Percentiles rank a stretch among this genome's conserved stretches.
These are phyloP conservation scores for Diplocarpon rosae DNA, from an alignment of 2,329 filamentous ascomycete species.

Conservation along the genomic window DNA sequence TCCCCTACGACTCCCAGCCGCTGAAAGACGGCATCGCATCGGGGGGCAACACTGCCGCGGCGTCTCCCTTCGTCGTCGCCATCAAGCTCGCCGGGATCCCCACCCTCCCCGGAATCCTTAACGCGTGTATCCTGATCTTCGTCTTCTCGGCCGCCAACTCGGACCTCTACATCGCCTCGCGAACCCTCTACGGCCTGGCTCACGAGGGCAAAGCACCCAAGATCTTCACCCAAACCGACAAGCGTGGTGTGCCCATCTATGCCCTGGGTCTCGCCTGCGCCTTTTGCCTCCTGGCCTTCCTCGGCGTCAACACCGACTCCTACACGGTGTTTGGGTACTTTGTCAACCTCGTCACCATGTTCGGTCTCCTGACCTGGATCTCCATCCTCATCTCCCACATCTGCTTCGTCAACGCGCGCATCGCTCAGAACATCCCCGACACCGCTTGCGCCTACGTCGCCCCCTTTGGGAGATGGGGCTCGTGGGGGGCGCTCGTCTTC, in stretches of 20 bases:
- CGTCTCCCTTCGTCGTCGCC: constrained; percentile 42
- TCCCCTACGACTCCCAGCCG: constrained; percentile 51
- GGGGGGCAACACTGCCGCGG: constrained; percentile 35
- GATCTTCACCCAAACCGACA: constrained; percentile 45
- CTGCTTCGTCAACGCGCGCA: constrained; percentile 51
- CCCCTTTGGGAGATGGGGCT: constrained; percentile 61
- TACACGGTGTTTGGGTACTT: constrained; percentile 60
- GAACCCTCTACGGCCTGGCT: constrained; percentile 59
- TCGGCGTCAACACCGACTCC: constrained; percentile 49
- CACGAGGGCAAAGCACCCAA: constrained; percentile 53
- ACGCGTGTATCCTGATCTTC: constrained; percentile 55
- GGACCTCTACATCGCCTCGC: constrained; percentile 53
- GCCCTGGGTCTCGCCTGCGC: constrained; percentile 34
- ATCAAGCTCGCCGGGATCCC: constrained; percentile 55
- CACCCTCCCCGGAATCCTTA: constrained; percentile 54
- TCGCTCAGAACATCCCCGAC: constrained; percentile 47
- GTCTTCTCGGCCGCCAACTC: constrained; percentile 52
- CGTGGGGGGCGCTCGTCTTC: constrained; percentile 55
- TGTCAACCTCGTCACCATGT: constrained; percentile 46
- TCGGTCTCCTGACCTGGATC: constrained; percentile 26
- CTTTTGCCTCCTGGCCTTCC: constrained; percentile 56
- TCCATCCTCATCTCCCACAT: constrained; percentile 58
- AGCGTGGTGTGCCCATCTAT: constrained; percentile 40
- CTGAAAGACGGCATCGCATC: constrained; percentile 40
- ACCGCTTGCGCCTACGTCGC: constrained; percentile 51